Conservation (phyloP, 192 early-diverging fungal genomes). For the Coemansia sp. region DNA sequence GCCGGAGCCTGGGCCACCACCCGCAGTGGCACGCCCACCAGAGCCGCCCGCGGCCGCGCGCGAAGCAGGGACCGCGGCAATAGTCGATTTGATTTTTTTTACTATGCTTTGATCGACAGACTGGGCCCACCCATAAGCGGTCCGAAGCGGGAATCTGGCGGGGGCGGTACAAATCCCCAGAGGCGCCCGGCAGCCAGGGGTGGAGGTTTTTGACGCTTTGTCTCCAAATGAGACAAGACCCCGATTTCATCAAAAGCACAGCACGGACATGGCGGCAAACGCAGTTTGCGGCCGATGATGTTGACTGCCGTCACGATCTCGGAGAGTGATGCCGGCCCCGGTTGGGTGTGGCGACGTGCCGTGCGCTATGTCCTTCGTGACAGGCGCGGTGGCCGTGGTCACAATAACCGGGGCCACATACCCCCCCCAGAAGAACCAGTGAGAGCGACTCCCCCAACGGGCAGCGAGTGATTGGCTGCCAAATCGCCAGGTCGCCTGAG, state of each 20-base stretch:
- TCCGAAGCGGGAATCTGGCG: too few species aligned
- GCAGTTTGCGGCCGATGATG: constrained; percentile 27
- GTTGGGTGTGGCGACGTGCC: constrained; percentile 43
- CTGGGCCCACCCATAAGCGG: too few species aligned
- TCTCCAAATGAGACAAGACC: constrained; percentile 39
- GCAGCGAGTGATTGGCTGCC: too few species aligned
- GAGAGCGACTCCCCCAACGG: neutral
- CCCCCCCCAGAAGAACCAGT: too few species aligned
- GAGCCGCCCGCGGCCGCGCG: neutral
- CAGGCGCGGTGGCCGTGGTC: constrained; percentile 28
- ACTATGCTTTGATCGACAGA: too few species aligned
- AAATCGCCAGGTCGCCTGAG: neutral
- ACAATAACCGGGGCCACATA: constrained; percentile 44
- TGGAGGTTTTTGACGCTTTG: constrained; percentile 34
- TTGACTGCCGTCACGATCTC: constrained; percentile 48
- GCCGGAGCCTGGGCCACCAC: constrained; percentile 22
- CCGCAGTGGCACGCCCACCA: constrained; percentile 12
- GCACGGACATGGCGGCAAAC: constrained; percentile 27
- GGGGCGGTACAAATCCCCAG: neutral
- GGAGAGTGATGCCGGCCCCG: constrained; percentile 22
- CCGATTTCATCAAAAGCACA: constrained; percentile 49
- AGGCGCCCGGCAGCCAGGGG: neutral
- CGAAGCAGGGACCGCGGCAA: neutral
- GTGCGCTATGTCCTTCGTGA: constrained; percentile 26
- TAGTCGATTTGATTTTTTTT: neutral